Evolutionary conservation across 495 filamentous ascomycete genomes (phyloP).

Genomic region (Pseudevernia furfuracea): DNA sequence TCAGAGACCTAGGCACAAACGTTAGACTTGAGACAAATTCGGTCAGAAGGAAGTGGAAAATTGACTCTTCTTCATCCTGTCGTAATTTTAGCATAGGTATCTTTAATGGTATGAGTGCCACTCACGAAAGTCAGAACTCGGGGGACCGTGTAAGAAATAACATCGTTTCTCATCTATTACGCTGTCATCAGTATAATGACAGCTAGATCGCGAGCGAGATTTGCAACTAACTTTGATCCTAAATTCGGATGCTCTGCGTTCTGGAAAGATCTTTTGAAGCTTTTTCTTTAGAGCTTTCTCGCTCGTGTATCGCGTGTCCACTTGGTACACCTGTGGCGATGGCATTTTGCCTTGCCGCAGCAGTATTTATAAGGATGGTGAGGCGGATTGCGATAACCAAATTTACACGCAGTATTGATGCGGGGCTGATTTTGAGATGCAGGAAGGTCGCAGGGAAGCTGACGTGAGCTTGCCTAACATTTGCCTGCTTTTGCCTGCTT

Average conservation of each 20-base stretch:
- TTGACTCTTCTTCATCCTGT: slow-evolving; percentile 4
- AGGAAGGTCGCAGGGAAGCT: not conserved
- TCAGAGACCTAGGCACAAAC: not conserved
- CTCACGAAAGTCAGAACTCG: not conserved
- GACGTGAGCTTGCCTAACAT: not conserved
- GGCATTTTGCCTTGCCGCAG: not conserved
- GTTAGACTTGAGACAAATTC: not conserved
- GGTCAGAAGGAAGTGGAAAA: not conserved
- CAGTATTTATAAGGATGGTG: not conserved
- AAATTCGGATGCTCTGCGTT: not conserved
- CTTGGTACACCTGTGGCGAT: not conserved
- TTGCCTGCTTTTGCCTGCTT: not conserved
- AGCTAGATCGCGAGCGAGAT: not conserved
- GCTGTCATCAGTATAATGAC: not conserved
- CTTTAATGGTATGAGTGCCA: not conserved
- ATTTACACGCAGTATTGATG: not conserved
- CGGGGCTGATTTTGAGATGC: not conserved
- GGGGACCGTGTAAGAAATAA: not conserved
- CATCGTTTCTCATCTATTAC: slow-evolving; percentile 4
- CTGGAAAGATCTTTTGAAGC: slow-evolving; percentile 1
- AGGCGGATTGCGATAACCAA: not conserved
- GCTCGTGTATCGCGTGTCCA: slow-evolving; percentile 11
- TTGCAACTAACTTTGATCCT: slow-evolving; percentile 1
- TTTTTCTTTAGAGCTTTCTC: slow-evolving; percentile 10
- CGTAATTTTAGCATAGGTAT: not conserved